phyloP scores from a whole-genome alignment of 441 rosid genomes.

The Gossypium schwendimanii region DNA sequence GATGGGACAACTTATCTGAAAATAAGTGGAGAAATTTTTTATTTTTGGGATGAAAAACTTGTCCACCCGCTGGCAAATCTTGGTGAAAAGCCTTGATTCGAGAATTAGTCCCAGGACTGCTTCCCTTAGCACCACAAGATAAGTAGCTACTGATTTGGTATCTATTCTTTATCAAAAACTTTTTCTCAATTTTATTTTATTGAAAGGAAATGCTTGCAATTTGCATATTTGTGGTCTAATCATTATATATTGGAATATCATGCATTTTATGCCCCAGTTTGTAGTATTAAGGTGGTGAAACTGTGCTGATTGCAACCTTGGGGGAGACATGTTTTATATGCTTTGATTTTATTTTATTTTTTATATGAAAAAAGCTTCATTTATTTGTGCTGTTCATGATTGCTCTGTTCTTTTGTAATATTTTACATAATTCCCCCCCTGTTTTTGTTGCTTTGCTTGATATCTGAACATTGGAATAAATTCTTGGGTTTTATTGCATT shows the following conservation, averaged over 20 bases:
- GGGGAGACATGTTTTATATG: conserved; percentile 36
- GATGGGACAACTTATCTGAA: conserved; percentile 20
- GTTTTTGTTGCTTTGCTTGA: conserved; percentile 15
- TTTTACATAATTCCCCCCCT: not conserved
- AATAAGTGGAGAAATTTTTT: conserved; percentile 21
- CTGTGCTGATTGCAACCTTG: conserved; percentile 49
- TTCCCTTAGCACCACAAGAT: conserved; percentile 26
- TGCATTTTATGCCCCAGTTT: conserved; percentile 33
- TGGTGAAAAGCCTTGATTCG: conserved; percentile 21
- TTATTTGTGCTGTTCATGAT: conserved; percentile 24
- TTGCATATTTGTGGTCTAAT: conserved; percentile 8
- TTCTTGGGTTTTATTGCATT: conserved; percentile 49
- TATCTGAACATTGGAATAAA: conserved; percentile 42
- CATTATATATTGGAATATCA: conserved; percentile 32
- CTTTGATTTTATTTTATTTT: conserved; percentile 14
- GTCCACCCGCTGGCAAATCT: conserved; percentile 16
- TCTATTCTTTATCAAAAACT: conserved; percentile 28
- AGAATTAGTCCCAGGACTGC: conserved; percentile 19
- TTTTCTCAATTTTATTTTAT: not conserved
- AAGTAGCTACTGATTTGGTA: conserved; percentile 32
- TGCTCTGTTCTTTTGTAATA: conserved; percentile 3
- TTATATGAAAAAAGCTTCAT: conserved; percentile 19
- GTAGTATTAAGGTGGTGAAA: conserved; percentile 34
- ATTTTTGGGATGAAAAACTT: conserved; percentile 20
- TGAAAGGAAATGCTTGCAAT: conserved; percentile 6